These are phyloP conservation scores for Ophiostoma sp. DNA, from an alignment of 2,329 filamentous ascomycete genomes.

Conservation along the genomic window DNA sequence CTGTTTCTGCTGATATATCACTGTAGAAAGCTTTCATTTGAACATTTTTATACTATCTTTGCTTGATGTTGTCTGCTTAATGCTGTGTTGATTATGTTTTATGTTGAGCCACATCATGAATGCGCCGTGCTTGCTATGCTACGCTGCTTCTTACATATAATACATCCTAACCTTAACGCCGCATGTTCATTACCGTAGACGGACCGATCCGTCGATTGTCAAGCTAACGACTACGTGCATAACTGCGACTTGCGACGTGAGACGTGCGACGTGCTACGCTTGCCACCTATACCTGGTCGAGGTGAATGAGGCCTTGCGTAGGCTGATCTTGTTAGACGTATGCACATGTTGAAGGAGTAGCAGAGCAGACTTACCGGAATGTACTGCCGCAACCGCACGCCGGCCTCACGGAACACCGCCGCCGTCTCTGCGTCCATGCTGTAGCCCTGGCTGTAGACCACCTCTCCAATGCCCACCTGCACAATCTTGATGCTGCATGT, in stretches of 20 bases:
- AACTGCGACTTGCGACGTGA: too few species aligned
- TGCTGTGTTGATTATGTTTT: background rate
- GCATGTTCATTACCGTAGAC: too few species aligned
- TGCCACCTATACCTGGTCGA: background rate
- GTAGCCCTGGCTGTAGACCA: slow-evolving; percentile 89
- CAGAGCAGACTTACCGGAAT: slow-evolving; percentile 58
- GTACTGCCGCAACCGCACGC: slow-evolving; percentile 81
- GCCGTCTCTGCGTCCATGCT: slow-evolving; percentile 88
- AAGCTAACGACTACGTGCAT: too few species aligned
- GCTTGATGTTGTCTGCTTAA: background rate
- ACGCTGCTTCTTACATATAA: background rate
- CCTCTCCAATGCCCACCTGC: slow-evolving; percentile 91
- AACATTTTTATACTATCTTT: slow-evolving; percentile 11
- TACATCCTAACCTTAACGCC: background rate
- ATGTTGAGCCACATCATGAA: background rate
- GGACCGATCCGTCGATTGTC: too few species aligned
- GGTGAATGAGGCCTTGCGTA: slow-evolving; percentile 51
- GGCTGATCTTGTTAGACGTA: slow-evolving; percentile 41
- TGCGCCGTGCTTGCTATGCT: background rate
- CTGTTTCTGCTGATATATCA: slow-evolving; percentile 27
- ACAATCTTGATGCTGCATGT: slow-evolving; percentile 99
- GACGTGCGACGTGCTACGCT: too few species aligned
- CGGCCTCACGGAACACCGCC: slow-evolving; percentile 73
- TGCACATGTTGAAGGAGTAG: slow-evolving; percentile 15
- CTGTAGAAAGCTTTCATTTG: slow-evolving; percentile 25